These are phyloP conservation scores for Albugo candida DNA, from an alignment of 352 stramenopile species.

Conservation along the genomic window DNA sequence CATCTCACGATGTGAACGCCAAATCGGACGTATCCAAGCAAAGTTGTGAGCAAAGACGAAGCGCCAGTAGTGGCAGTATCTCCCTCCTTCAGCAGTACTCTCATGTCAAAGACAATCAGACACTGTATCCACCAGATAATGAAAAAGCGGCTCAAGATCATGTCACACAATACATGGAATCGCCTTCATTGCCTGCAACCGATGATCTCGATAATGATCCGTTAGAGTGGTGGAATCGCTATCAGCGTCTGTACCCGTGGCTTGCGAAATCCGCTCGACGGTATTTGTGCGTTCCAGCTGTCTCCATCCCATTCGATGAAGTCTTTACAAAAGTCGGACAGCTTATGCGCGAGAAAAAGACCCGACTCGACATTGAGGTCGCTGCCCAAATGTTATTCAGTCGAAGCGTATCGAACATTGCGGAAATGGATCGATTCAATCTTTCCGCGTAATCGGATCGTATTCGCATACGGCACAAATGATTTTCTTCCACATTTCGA, in stretches of 20 bases:
- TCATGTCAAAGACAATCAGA: too few species aligned
- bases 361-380: slow-evolving; percentile 54
- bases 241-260: slow-evolving; percentile 41
- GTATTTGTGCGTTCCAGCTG: slow-evolving; percentile 57
- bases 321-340: slow-evolving; percentile 60
- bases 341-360: slow-evolving; percentile 61
- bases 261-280: slow-evolving; percentile 50
- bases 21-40: not conserved
- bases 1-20: not conserved
- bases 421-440: slow-evolving; percentile 71
- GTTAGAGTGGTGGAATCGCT: slow-evolving; percentile 68
- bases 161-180: slow-evolving; percentile 54
- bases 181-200: slow-evolving; percentile 32
- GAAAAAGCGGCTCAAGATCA: slow-evolving; percentile 25
- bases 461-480: too few species aligned
- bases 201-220: slow-evolving; percentile 55
- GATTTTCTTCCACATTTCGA: too few species aligned
- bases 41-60: not conserved
- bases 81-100: too few species aligned
- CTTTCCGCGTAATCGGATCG: slow-evolving; percentile 3
- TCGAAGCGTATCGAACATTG: slow-evolving; percentile 50
- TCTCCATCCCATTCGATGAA: slow-evolving; percentile 54
- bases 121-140: slow-evolving; percentile 1
- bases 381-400: slow-evolving; percentile 62
- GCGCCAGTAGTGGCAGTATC: not conserved